Evolutionary conservation across 108 stramenopile genomes (phyloP), one percentile per base, ranked within the genome.

Genomic region (Cyclotella sp.): DNA sequence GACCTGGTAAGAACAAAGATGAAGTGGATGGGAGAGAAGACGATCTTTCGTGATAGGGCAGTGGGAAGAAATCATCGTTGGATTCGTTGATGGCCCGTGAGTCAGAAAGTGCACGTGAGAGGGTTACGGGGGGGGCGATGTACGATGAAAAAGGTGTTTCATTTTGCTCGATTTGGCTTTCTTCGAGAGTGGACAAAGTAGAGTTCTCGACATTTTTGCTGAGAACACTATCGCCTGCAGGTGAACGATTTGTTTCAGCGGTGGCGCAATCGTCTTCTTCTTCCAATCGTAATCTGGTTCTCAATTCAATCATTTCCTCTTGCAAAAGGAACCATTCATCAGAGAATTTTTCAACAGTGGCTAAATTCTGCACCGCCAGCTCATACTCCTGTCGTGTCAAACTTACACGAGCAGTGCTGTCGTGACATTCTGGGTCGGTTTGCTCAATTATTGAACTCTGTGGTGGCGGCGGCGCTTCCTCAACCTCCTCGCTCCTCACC

Each of bases 281-380:
- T 26, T 66, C 45, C 22, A 66, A 22, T 9, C n/a, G 9, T 47
- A 45, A 18, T 26, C 3, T 11, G 42, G 22, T 12, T 24, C 42
- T 16, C 21, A 63, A 19, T n/a, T 39, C 62, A 63, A 66, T 47
- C 28, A 47, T 21, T 5, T 66, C 45, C 45, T 66, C 65, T 46
- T 66, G 39, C 24, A 66, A 26, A 6, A 39, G 44, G 27, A 66
- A 66, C 65, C 65, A 66, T 47, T 66, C 45, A 47, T 40, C 41
- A 12, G 41, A 39, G 65, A 66, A 66, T 47, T 66, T 66, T 1
- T 28, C 30, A 0, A 66, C 44, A 1, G 9, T 8, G 13, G 14
- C 26, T 26, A 66, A 5, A 8, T 47, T 47, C 22, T 27, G 65
- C 27, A 26, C 24, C 4, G 22, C 39, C 27, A 2, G 11, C 45